phyloP scores from a whole-genome alignment of 345 rosid genomes.

The Populus davidiana region DNA sequence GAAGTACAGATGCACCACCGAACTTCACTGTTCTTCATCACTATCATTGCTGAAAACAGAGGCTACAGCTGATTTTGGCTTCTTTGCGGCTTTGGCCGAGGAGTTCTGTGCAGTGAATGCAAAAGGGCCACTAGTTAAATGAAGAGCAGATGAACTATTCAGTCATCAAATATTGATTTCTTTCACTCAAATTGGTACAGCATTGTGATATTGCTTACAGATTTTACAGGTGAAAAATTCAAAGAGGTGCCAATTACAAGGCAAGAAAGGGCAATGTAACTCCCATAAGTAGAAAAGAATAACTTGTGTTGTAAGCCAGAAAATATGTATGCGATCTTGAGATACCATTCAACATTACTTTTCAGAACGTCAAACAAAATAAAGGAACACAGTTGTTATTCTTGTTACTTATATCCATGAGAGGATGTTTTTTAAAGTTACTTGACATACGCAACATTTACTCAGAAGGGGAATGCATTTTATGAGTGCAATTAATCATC shows the following conservation, averaged over 20 bases:
- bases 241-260: background rate
- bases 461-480: background rate
- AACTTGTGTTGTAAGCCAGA: background rate
- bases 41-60: constrained; percentile 75
- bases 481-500: background rate
- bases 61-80: constrained; percentile 60
- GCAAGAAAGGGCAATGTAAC: background rate
- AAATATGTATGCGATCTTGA: background rate
- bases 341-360: background rate
- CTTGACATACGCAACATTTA: background rate
- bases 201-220: background rate
- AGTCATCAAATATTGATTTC: background rate
- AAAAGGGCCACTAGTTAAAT: background rate
- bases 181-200: background rate
- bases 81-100: constrained; percentile 47
- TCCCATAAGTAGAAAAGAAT: background rate
- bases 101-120: constrained; percentile 39
- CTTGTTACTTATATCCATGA: background rate
- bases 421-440: background rate
- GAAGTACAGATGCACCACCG: background rate
- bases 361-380: background rate
- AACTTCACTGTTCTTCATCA: constrained; percentile 56
- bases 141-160: background rate
- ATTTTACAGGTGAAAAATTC: background rate
- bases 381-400: background rate